Conservation (phyloP, 2,329 filamentous ascomycete genomes). For the Teratosphaeriaceae sp. region DNA sequence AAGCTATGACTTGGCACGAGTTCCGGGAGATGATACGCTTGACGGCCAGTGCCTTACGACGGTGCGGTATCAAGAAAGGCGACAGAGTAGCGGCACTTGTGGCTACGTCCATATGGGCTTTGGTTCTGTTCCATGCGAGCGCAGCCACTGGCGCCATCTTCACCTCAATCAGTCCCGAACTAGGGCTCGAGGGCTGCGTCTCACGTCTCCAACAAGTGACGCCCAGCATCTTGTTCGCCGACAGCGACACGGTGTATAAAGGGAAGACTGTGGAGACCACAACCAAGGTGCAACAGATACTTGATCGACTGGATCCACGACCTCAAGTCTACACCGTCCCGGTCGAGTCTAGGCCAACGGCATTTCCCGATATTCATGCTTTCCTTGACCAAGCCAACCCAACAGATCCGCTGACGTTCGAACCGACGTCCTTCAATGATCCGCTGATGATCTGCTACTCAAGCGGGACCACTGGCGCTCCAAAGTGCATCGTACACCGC, state of each 20-base stretch:
- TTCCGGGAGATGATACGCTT: conserved; percentile 34
- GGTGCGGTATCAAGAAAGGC: conserved; percentile 31
- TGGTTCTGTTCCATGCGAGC: conserved; percentile 36
- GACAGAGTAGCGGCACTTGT: conserved; percentile 37
- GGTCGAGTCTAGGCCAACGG: conserved; percentile 13
- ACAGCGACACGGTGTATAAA: conserved; percentile 36
- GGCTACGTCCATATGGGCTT: conserved; percentile 37
- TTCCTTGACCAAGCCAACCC: conserved; percentile 29
- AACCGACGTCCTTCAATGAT: conserved; percentile 34
- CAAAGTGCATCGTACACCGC: conserved; percentile 41
- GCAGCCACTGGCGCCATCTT: conserved; percentile 39
- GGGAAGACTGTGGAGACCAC: conserved; percentile 30
- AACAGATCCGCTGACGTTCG: conserved; percentile 31
- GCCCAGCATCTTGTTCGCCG: conserved; percentile 35
- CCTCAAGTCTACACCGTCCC: conserved; percentile 26
- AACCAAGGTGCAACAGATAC: conserved; percentile 27
- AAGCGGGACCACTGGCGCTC: conserved; percentile 38
- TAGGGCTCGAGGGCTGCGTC: conserved; percentile 33
- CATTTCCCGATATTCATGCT: conserved; percentile 22
- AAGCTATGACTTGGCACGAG: conserved; percentile 35
- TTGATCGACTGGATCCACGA: conserved; percentile 22
- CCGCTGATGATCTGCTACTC: conserved; percentile 41
- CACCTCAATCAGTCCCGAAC: conserved; percentile 39
- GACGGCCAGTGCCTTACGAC: conserved; percentile 32
- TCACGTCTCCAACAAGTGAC: conserved; percentile 35